These are phyloP conservation scores for Skeletonema tropicum DNA, from an alignment of 108 stramenopile species.

Conservation along the genomic window DNA sequence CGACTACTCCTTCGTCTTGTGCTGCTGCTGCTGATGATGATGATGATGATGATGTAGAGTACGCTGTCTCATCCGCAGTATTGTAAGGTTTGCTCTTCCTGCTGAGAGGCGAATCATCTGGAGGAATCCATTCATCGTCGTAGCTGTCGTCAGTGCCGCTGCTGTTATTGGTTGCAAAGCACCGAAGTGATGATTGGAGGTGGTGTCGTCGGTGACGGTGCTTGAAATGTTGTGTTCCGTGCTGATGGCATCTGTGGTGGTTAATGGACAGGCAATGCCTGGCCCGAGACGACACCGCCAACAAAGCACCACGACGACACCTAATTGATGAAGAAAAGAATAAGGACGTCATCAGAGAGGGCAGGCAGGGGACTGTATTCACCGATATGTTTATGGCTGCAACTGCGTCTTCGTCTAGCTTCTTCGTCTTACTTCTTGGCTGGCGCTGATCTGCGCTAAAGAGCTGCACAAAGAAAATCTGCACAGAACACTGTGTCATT, in stretches of 20 bases:
- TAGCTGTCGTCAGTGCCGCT: constrained; percentile 11
- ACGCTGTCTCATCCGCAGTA: background rate
- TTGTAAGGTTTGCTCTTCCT: background rate
- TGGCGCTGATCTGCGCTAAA: too few species aligned
- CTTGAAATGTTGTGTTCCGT: background rate
- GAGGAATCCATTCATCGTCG: constrained; percentile 44
- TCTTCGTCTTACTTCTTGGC: too few species aligned
- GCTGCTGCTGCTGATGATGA: background rate
- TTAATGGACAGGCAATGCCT: background rate
- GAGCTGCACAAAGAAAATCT: too few species aligned
- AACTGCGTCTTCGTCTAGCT: too few species aligned
- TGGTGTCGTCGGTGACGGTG: background rate
- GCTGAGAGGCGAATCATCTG: constrained; percentile 38
- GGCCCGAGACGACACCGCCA: background rate
- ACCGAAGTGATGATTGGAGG: background rate
- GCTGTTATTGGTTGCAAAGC: constrained; percentile 5
- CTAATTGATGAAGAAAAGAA: background rate
- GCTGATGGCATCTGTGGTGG: background rate
- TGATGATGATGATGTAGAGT: background rate
- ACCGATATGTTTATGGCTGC: too few species aligned
- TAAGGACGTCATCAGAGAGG: background rate
- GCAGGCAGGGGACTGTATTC: too few species aligned
- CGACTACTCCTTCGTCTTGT: constrained; percentile 29
- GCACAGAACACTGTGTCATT: too few species aligned
- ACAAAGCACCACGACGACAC: background rate